These are phyloP conservation scores for Penicillium nucicola DNA, from an alignment of 495 filamentous ascomycete species.

Conservation along the genomic window DNA sequence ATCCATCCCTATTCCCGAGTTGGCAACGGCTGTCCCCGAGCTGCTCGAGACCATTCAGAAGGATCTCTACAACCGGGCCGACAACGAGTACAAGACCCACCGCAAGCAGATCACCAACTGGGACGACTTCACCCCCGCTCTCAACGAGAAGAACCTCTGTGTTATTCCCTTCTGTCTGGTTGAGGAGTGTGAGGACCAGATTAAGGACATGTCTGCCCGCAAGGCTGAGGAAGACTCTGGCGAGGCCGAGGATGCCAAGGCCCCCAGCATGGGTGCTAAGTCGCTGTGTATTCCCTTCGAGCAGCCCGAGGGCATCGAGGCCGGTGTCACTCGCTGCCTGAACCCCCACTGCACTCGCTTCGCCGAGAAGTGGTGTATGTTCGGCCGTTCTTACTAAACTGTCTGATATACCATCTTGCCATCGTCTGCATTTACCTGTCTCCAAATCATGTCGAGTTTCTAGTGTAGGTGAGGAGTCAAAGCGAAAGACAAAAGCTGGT, in stretches of 20 bases:
- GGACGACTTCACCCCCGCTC: conserved; percentile 81
- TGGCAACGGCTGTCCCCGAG: conserved; percentile 66
- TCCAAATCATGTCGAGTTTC: too few relatives aligned
- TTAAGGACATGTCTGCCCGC: conserved; percentile 84
- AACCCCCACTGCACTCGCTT: conserved; percentile 74
- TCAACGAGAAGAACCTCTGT: conserved; percentile 88
- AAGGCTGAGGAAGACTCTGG: conserved; percentile 64
- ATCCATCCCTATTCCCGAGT: conserved; percentile 66
- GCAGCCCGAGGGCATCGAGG: conserved; percentile 75
- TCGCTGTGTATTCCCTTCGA: conserved; percentile 96
- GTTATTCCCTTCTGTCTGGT: conserved; percentile 82
- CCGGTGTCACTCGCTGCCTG: conserved; percentile 82
- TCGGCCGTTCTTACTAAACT: conserved; percentile 59
- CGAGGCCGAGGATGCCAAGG: conserved; percentile 69
- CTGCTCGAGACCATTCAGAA: conserved; percentile 85
- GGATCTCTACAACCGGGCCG: conserved; percentile 81
- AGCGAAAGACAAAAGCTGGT: too few relatives aligned
- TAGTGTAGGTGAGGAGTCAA: too few relatives aligned
- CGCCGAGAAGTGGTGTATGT: conserved; percentile 84
- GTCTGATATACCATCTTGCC: background rate
- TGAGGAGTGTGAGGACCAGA: conserved; percentile 83
- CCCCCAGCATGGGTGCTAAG: conserved; percentile 96
- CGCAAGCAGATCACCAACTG: conserved; percentile 77
- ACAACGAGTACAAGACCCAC: conserved; percentile 71
- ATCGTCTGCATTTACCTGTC: too few relatives aligned